Percentiles rank a stretch among this genome's conserved stretches.
Conservation (phyloP, 106 monocot species). For the Apostasia shenzhenica region DNA sequence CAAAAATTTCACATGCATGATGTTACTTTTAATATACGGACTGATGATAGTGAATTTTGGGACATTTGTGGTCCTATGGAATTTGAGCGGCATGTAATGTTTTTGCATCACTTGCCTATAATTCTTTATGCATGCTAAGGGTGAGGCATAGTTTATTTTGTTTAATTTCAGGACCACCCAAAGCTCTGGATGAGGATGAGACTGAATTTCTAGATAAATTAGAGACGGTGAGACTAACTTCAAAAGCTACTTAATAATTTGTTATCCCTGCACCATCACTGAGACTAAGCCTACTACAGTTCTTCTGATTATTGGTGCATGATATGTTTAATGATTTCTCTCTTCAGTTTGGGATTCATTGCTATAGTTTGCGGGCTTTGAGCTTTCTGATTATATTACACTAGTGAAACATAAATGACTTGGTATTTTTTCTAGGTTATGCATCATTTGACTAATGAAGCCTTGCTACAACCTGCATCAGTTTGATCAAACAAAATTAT, state of each 20-base stretch:
- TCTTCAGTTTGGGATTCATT: no score
- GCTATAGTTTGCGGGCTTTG: no score
- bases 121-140: no score
- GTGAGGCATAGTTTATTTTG: background rate
- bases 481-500: background rate
- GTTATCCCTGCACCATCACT: slow-evolving; percentile 5
- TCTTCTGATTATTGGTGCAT: background rate
- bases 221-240: slow-evolving; percentile 62
- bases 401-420: no score
- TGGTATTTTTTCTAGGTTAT: no score
- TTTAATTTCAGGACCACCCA: slow-evolving; percentile 77
- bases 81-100: background rate
- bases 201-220: slow-evolving; percentile 86
- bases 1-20: no score
- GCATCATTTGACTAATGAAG: no score
- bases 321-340: background rate
- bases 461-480: background rate
- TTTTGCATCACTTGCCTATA: background rate
- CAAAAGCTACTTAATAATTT: slow-evolving; percentile 19
- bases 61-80: no score
- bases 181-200: slow-evolving; percentile 97
- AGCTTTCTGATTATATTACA: no score
- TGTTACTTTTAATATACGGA: no score
- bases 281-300: background rate
- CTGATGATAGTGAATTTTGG: no score